These are phyloP conservation scores for Dactylis glomerata DNA, from an alignment of 176 grass and related monocot genomes.

Conservation along the genomic window DNA sequence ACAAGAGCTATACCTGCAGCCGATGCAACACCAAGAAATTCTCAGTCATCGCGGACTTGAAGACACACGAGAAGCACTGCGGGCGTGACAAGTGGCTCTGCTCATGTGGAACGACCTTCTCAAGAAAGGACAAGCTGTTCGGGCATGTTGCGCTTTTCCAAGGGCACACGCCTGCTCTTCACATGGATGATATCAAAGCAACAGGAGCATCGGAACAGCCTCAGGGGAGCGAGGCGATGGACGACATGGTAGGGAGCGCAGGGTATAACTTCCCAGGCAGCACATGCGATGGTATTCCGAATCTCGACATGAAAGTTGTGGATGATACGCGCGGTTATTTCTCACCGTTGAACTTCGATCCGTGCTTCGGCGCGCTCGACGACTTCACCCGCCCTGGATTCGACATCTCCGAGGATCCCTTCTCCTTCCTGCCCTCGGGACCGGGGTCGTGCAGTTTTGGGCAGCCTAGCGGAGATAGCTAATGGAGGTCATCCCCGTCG, in stretches of 20 bases:
- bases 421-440: slow-evolving; percentile 55
- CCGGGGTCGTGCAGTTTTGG: slow-evolving; percentile 36
- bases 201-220: slow-evolving; percentile 40
- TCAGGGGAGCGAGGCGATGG: slow-evolving; percentile 35
- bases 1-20: slow-evolving; percentile 96
- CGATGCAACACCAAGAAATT: slow-evolving; percentile 86
- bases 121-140: slow-evolving; percentile 86
- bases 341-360: slow-evolving; percentile 69
- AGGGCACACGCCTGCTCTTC: slow-evolving; percentile 78
- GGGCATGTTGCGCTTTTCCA: slow-evolving; percentile 87
- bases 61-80: slow-evolving; percentile 93
- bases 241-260: slow-evolving; percentile 30
- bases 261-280: slow-evolving; percentile 36
- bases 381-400: slow-evolving; percentile 62
- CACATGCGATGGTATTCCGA: slow-evolving; percentile 47
- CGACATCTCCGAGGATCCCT: slow-evolving; percentile 58
- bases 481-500: neutral
- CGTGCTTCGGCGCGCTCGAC: slow-evolving; percentile 63
- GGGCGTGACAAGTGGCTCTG: slow-evolving; percentile 88
- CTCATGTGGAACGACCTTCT: slow-evolving; percentile 83
- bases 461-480: slow-evolving; percentile 53
- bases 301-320: slow-evolving; percentile 58
- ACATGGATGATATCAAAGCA: slow-evolving; percentile 58
- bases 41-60: slow-evolving; percentile 74
- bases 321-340: slow-evolving; percentile 54